Evolutionary conservation across 306 rosid species (phyloP), one percentile per base, ranked within the genome.

Genomic region (Herpetospermum pedunculosum): DNA sequence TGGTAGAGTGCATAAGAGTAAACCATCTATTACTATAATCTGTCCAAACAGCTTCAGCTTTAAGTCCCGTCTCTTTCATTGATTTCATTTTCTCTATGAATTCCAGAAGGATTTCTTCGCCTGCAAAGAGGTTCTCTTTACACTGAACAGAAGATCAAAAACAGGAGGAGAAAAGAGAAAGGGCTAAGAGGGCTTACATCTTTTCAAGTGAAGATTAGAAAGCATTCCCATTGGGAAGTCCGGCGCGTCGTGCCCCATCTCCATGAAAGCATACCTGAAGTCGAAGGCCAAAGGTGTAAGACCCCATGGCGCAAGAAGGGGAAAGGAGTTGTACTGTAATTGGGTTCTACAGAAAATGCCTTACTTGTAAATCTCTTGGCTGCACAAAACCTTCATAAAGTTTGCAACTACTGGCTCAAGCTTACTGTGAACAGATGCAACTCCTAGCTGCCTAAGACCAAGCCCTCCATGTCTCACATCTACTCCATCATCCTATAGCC

Each of bases 1-100:
- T 82, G 6, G 96, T 85, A 19, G 96, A 89, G 63, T 84, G 95
- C 91, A 94, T 84, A 5, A 94, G 84, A 70, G 92, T 85, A 79
- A 94, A 89, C 97, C 96, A 94, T 80, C 85, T 89, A 74, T 94
- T 96, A 85, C 98, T 91, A 48, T 86, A 94, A 68, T 89, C 96
- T 2, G 88, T 81, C 98, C 98, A 88, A 40, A 86, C 77, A 41
- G 88, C 97, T 75, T 84, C 96, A 9, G 92, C 84, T 70, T 83
- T 84, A 2, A 81, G 85, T 18, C 95, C 91, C 0, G 83, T 77
- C 55, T 93, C 96, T 40, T 84, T 68, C 84, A 79, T 75, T 76
- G 96, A 79, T 67, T 86, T 89, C 34, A 87, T 77, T 28, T 72
- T 83, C 70, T 85, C 91, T 11, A 89, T 78, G 74, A 89, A 94